Evolutionary conservation across 768 basidiomycete species (phyloP).

Genomic region (Cystoderma amianthinum): DNA sequence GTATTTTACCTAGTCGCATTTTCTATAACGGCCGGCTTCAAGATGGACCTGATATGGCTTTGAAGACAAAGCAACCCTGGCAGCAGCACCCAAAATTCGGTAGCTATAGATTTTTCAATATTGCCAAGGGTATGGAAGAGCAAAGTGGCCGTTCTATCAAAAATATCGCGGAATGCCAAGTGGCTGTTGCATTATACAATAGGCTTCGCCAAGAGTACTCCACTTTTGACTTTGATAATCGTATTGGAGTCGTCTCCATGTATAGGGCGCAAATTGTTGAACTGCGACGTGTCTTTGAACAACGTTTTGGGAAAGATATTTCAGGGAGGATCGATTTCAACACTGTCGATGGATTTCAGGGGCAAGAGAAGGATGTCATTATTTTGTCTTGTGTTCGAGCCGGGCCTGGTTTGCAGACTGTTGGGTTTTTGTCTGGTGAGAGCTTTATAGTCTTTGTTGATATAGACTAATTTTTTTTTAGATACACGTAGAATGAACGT

Average conservation of each 20-base stretch:
- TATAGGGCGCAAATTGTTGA: conserved; percentile 86
- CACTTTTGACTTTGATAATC: conserved; percentile 32
- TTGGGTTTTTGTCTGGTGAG: conserved; percentile 86
- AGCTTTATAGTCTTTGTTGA: not conserved
- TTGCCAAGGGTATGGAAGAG: conserved; percentile 64
- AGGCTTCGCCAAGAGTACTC: conserved; percentile 62
- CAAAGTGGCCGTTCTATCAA: conserved; percentile 60
- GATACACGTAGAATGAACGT: conserved; percentile 95
- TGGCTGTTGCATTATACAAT: conserved; percentile 72
- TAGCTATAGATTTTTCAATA: conserved; percentile 86
- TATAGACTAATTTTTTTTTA: conserved; percentile 11
- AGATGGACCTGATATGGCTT: conserved; percentile 87
- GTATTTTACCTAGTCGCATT: conserved; percentile 75
- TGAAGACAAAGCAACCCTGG: conserved; percentile 82
- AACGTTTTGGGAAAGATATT: conserved; percentile 67
- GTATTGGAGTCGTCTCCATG: conserved; percentile 77
- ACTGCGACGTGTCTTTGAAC: conserved; percentile 61
- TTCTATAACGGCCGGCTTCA: conserved; percentile 79
- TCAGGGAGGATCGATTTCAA: conserved; percentile 81
- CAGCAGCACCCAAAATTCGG: conserved; percentile 74
- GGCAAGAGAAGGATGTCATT: conserved; percentile 98
- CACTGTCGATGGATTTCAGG: conserved; percentile 98
- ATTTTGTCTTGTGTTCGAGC: conserved; percentile 96
- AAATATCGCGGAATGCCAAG: conserved; percentile 68
- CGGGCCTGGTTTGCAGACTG: conserved; percentile 70